phyloP scores from a whole-genome alignment of 2,329 filamentous ascomycete species.

The Apiospora rasikravindrae region DNA sequence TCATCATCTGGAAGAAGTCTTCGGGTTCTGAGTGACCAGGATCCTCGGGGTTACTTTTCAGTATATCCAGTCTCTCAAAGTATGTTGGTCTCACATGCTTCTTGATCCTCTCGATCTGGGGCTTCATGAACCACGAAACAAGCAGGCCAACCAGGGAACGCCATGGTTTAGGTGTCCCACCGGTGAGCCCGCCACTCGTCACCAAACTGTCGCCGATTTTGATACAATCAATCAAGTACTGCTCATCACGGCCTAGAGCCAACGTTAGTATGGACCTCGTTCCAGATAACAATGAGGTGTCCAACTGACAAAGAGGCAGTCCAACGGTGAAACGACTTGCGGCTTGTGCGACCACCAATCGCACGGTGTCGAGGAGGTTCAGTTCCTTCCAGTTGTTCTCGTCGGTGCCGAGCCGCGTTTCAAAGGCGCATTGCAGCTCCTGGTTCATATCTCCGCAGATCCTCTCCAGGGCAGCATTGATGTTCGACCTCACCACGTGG shows the following conservation, averaged over 20 bases:
- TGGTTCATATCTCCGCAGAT: conserved; percentile 38
- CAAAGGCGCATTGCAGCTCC: conserved; percentile 38
- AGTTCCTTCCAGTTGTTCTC: conserved; percentile 39
- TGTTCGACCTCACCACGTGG: conserved; percentile 37
- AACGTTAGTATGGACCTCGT: not conserved
- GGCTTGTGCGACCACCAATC: conserved; percentile 33
- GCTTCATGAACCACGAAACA: not conserved
- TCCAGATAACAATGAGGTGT: not conserved
- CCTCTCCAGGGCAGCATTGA: conserved; percentile 38
- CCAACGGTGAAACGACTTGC: conserved; percentile 25
- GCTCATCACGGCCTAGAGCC: not conserved
- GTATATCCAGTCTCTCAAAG: not conserved
- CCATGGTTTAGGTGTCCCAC: not conserved
- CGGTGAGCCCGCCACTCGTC: not conserved
- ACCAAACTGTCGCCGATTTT: not conserved
- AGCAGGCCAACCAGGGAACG: not conserved
- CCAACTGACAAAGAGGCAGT: conserved; percentile 33
- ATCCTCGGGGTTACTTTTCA: not conserved
- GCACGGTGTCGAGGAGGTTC: conserved; percentile 30
- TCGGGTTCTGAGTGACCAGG: conserved; percentile 29
- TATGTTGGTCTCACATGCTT: not conserved
- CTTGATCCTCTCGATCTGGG: not conserved
- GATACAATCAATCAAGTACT: not conserved
- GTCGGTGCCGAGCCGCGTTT: conserved; percentile 38
- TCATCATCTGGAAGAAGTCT: conserved; percentile 47